phyloP scores from a whole-genome alignment of 1,284 basidiomycete species.

The Athelia sp. region DNA sequence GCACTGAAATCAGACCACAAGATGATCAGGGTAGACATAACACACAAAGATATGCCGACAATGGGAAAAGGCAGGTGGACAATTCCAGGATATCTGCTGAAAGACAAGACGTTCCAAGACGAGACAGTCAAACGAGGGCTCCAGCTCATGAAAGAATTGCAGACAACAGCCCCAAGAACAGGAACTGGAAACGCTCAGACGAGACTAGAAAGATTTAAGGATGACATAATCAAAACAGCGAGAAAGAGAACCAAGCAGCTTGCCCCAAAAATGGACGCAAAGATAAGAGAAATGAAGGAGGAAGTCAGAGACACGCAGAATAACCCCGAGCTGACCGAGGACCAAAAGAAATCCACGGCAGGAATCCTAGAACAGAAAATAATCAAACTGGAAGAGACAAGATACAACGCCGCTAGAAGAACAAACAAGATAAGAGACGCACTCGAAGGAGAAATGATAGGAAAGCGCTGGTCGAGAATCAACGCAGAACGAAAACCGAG shows the following conservation, averaged over 20 bases:
- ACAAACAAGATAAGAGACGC: constrained; percentile 10
- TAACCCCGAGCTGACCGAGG: not conserved
- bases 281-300: not conserved
- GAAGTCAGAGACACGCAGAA: not conserved
- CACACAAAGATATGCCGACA: constrained; percentile 14
- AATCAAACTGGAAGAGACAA: constrained; percentile 8
- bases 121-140: too few species aligned
- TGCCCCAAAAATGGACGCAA: not conserved
- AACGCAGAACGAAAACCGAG: constrained; percentile 20
- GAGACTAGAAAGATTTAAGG: too few species aligned
- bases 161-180: too few species aligned
- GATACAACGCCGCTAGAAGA: constrained; percentile 8
- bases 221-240: too few species aligned
- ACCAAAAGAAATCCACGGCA: not conserved
- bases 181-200: too few species aligned
- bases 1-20: constrained; percentile 24
- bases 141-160: too few species aligned
- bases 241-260: too few species aligned
- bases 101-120: constrained; percentile 2
- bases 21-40: constrained; percentile 19
- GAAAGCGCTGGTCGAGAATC: constrained; percentile 24
- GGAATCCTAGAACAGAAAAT: constrained; percentile 1
- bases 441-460: constrained; percentile 24
- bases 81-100: constrained; percentile 15
- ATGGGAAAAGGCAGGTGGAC: constrained; percentile 27